Percentiles rank a stretch among this genome's conserved stretches.
Conservation (phyloP, 1,139 yeast genomes). For the Scheffersomyces parashehatae region DNA sequence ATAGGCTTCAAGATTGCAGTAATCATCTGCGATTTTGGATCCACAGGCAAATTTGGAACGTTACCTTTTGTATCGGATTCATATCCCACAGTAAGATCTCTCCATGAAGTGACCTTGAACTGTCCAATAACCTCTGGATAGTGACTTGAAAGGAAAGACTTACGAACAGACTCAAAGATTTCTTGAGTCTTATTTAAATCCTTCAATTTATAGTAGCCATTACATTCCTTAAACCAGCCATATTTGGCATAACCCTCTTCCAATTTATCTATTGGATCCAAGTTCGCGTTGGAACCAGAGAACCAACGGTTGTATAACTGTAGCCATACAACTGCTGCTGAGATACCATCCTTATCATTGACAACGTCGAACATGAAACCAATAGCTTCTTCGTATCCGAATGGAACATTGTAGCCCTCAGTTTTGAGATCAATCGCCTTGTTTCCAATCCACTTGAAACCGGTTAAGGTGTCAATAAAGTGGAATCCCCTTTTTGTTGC, state of each 20-base stretch:
- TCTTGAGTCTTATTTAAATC: conserved; percentile 50
- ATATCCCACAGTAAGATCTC: conserved; percentile 83
- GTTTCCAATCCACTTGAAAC: conserved; percentile 98
- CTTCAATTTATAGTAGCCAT: conserved; percentile 78
- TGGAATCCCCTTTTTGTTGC: conserved; percentile 63
- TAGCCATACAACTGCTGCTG: conserved; percentile 78
- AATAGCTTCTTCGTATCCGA: conserved; percentile 93
- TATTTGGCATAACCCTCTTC: conserved; percentile 59
- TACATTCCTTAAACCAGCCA: conserved; percentile 82
- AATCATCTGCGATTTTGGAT: conserved; percentile 80
- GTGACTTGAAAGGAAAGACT: conserved; percentile 30
- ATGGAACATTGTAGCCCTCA: conserved; percentile 71
- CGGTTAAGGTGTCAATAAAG: conserved; percentile 83
- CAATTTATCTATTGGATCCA: conserved; percentile 49
- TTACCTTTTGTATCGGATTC: conserved; percentile 66
- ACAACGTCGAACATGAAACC: conserved; percentile 90
- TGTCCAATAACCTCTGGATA: conserved; percentile 51
- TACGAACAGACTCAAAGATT: conserved; percentile 53
- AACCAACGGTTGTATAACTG: conserved; percentile 64
- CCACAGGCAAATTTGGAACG: conserved; percentile 68
- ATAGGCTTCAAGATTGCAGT: conserved; percentile 50
- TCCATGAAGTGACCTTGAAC: conserved; percentile 62
- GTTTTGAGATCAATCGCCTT: conserved; percentile 71
- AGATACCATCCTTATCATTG: conserved; percentile 91
- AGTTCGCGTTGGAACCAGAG: conserved; percentile 23